Percentiles rank a stretch among this genome's conserved stretches.
These are phyloP conservation scores for Metschnikowia colocasiae DNA, from an alignment of 805 yeast genomes.

Conservation along the genomic window DNA sequence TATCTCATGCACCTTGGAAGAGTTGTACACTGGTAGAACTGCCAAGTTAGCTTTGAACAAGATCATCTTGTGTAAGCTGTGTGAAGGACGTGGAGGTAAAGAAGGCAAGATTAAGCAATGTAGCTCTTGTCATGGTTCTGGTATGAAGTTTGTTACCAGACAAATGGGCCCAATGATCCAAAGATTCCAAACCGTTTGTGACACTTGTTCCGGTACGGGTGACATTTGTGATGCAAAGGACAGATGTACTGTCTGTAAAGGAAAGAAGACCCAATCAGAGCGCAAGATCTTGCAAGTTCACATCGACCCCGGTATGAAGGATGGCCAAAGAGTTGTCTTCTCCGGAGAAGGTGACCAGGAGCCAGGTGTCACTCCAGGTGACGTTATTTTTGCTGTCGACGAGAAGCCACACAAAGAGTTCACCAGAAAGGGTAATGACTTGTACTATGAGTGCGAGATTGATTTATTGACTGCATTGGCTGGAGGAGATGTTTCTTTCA, in stretches of 20 bases:
- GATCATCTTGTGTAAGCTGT: slow-evolving; percentile 79
- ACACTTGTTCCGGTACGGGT: slow-evolving; percentile 88
- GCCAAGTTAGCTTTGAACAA: slow-evolving; percentile 92
- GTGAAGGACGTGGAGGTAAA: slow-evolving; percentile 97
- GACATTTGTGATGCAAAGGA: slow-evolving; percentile 82
- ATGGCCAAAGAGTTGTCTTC: slow-evolving; percentile 87
- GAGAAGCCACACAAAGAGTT: slow-evolving; percentile 84
- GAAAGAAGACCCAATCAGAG: slow-evolving; percentile 82
- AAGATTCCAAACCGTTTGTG: slow-evolving; percentile 94
- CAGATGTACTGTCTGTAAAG: slow-evolving; percentile 81
- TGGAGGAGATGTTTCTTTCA: slow-evolving; percentile 86
- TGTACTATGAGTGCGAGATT: slow-evolving; percentile 78
- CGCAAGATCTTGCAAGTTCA: slow-evolving; percentile 92
- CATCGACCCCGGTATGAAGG: slow-evolving; percentile 94
- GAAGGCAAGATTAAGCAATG: slow-evolving; percentile 86
- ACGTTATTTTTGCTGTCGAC: slow-evolving; percentile 85
- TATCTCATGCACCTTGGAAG: slow-evolving; percentile 82
- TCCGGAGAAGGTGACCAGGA: slow-evolving; percentile 97
- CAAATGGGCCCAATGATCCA: slow-evolving; percentile 99
- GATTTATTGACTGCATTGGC: slow-evolving; percentile 93
- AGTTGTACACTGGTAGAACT: slow-evolving; percentile 88
- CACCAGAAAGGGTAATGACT: slow-evolving; percentile 86
- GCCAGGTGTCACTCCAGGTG: slow-evolving; percentile 94
- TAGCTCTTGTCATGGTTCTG: slow-evolving; percentile 83
- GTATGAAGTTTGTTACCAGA: slow-evolving; percentile 86